Percentiles rank a stretch among this genome's conserved stretches.
These are phyloP conservation scores for Globisporangium abappressorium DNA, from an alignment of 352 stramenopile species.

Conservation along the genomic window DNA sequence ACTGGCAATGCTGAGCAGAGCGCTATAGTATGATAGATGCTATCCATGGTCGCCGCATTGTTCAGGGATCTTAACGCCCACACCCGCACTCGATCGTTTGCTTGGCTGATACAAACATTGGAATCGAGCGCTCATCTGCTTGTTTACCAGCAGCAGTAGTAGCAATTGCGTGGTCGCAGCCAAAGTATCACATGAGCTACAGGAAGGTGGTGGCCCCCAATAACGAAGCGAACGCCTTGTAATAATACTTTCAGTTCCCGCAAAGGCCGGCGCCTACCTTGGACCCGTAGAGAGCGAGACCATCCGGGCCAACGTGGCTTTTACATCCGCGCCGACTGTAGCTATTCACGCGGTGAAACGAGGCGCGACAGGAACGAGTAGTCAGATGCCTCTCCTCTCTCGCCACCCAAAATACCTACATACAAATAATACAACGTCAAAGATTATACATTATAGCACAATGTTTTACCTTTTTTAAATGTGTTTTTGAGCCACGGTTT, in stretches of 20 bases:
- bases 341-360: constrained; percentile 1
- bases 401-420: neutral
- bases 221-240: neutral
- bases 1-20: neutral
- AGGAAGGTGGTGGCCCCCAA: neutral
- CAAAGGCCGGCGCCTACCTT: neutral
- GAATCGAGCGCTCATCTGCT: neutral
- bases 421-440: neutral
- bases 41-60: neutral
- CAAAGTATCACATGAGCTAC: neutral
- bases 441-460: neutral
- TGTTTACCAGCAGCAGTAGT: neutral
- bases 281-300: neutral
- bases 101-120: neutral
- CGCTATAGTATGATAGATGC: neutral
- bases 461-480: neutral
- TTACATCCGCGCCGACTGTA: constrained; percentile 6
- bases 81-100: neutral
- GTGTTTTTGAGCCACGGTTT: neutral
- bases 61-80: neutral
- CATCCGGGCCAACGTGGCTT: constrained; percentile 2
- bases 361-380: constrained; percentile 2
- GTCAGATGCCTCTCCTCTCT: constrained; percentile 1
- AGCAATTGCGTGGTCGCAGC: neutral
- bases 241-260: neutral